Evolutionary conservation across 768 basidiomycete genomes (phyloP).

Genomic region (Naematelia aurantialba): DNA sequence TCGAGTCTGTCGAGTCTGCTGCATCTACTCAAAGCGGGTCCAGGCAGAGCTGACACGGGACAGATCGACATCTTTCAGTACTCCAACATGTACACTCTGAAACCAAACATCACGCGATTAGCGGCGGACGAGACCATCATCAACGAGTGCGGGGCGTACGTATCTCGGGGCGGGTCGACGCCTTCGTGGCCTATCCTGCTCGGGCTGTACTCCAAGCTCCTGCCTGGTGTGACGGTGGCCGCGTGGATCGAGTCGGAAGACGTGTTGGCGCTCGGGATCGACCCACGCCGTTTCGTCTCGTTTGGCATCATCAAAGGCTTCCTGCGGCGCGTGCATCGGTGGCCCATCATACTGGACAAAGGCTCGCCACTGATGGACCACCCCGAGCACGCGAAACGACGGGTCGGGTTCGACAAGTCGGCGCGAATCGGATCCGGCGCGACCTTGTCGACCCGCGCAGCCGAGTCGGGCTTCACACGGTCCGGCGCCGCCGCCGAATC

Average conservation of each 20-base stretch:
- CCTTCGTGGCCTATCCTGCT: slow-evolving; percentile 86
- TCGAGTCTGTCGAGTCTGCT: too few species aligned
- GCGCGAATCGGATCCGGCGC: slow-evolving; percentile 23
- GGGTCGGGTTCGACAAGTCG: slow-evolving; percentile 38
- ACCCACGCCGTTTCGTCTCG: slow-evolving; percentile 87
- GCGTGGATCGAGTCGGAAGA: slow-evolving; percentile 82
- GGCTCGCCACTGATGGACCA: slow-evolving; percentile 27
- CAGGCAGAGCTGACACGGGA: background rate
- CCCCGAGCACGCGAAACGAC: slow-evolving; percentile 21
- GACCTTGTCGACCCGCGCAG: slow-evolving; percentile 16
- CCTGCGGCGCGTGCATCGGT: slow-evolving; percentile 86
- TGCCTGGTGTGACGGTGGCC: slow-evolving; percentile 73
- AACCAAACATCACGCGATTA: slow-evolving; percentile 80
- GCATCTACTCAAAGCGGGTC: background rate
- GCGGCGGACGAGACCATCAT: slow-evolving; percentile 78
- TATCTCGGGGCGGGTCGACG: slow-evolving; percentile 67
- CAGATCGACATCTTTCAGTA: slow-evolving; percentile 91
- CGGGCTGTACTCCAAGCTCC: slow-evolving; percentile 78
- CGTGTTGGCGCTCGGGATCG: slow-evolving; percentile 70
- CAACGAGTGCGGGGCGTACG: slow-evolving; percentile 88
- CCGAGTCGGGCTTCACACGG: slow-evolving; percentile 41
- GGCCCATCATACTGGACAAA: slow-evolving; percentile 60
- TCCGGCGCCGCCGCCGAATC: slow-evolving; percentile 18
- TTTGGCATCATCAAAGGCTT: slow-evolving; percentile 99
- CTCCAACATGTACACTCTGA: slow-evolving; percentile 92